These are phyloP conservation scores for Reutealis trisperma DNA, from an alignment of 345 rosid genomes.

Conservation along the genomic window DNA sequence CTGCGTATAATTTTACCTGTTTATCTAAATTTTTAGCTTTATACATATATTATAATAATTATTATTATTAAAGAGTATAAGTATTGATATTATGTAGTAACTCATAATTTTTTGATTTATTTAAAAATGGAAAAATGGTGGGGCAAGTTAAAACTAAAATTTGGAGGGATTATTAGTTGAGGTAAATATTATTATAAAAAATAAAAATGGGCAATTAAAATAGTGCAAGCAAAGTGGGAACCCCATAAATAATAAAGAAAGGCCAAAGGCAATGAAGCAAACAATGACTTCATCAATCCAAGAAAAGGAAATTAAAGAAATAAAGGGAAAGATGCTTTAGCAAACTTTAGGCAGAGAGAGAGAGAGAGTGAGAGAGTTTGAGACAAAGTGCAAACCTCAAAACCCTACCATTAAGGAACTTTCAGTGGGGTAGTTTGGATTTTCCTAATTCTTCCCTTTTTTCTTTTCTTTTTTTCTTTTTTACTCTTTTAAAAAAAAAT, in stretches of 20 bases:
- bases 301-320: conserved; percentile 4
- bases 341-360: conserved; percentile 18
- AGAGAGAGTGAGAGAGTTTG: neutral
- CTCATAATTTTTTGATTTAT: too few species aligned
- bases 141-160: neutral
- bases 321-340: conserved; percentile 20
- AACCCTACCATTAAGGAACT: conserved; percentile 26
- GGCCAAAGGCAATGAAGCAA: conserved; percentile 6
- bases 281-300: conserved; percentile 22
- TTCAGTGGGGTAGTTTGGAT: conserved; percentile 14
- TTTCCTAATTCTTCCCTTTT: conserved; percentile 7
- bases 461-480: neutral
- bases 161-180: neutral
- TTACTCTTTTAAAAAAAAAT: too few species aligned
- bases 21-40: too few species aligned
- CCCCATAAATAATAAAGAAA: neutral
- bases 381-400: conserved; percentile 15
- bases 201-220: neutral
- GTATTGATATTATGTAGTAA: too few species aligned
- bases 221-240: conserved; percentile 18
- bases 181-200: too few species aligned
- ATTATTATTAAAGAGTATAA: too few species aligned
- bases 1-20: too few species aligned
- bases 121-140: too few species aligned
- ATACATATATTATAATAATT: too few species aligned